phyloP scores from a whole-genome alignment of 2,329 filamentous ascomycete species.

The Scopulariopsis brevicaulis region DNA sequence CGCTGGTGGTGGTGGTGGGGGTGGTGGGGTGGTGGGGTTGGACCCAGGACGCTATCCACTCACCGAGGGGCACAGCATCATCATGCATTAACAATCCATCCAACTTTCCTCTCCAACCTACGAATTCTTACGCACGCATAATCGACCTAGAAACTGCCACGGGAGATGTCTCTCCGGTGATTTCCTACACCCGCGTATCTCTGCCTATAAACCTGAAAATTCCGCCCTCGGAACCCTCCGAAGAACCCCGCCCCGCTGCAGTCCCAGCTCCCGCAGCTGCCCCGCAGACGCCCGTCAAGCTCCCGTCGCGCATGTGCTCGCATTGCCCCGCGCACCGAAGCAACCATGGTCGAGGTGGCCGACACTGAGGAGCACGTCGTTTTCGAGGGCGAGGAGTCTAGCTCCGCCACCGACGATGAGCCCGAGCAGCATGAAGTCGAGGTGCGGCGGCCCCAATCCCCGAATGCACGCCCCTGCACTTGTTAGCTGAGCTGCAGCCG shows the following conservation, averaged over 20 bases:
- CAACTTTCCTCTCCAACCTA: not conserved
- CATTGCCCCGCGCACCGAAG: not conserved
- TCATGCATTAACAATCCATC: not conserved
- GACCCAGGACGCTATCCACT: not conserved
- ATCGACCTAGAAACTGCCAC: not conserved
- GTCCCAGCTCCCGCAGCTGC: not conserved
- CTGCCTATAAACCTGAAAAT: not conserved
- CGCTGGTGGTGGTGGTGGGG: not conserved
- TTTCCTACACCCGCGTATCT: no score
- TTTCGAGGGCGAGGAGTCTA: not conserved
- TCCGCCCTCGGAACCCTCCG: not conserved
- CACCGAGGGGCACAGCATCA: not conserved
- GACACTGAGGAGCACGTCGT: not conserved
- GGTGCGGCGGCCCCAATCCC: not conserved
- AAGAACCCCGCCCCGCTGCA: not conserved
- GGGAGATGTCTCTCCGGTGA: no score
- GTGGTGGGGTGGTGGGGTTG: not conserved
- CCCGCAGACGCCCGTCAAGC: not conserved
- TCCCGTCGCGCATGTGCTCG: not conserved
- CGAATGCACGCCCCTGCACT: not conserved
- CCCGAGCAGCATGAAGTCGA: constrained; percentile 6
- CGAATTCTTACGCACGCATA: not conserved
- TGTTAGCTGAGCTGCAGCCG: not conserved
- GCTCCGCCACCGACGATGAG: not conserved
- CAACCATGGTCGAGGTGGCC: not conserved